Conservation (phyloP, 1,284 basidiomycete species). For the Melampsora americana region DNA sequence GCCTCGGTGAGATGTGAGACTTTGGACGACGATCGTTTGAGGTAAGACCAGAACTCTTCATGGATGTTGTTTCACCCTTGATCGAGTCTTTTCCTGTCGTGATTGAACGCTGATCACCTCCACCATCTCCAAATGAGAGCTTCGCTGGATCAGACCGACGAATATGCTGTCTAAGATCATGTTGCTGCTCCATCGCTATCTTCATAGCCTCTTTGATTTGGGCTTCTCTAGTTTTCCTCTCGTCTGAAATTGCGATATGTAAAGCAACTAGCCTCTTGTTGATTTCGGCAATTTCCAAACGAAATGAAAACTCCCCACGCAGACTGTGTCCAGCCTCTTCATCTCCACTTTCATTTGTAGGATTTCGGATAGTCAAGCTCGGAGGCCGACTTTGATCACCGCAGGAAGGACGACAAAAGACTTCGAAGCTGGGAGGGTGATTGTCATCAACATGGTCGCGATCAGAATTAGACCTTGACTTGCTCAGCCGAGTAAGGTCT, state of each 20-base stretch:
- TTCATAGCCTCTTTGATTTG: conserved; percentile 38
- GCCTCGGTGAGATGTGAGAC: background rate
- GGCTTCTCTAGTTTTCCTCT: conserved; percentile 21
- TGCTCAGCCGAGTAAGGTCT: background rate
- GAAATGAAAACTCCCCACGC: conserved; percentile 28
- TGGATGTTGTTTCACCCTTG: background rate
- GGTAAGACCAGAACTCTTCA: background rate
- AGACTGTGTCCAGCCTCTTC: background rate
- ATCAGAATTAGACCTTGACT: background rate
- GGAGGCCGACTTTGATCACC: background rate
- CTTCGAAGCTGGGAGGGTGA: conserved; percentile 3
- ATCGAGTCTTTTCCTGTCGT: background rate
- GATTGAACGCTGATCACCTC: no score
- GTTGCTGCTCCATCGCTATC: conserved; percentile 21
- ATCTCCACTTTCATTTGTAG: background rate
- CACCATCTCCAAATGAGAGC: background rate
- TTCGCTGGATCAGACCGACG: background rate
- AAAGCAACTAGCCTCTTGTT: conserved; percentile 14
- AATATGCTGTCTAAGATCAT: background rate
- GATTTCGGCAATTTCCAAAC: conserved; percentile 25
- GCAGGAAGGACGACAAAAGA: background rate
- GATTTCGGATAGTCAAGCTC: background rate
- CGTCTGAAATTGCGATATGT: conserved; percentile 31
- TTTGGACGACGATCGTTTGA: background rate
- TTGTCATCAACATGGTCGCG: background rate